A percentile compares a stretch with the other conserved stretches of the same genome.
phyloP scores from a whole-genome alignment of 805 yeast genomes.

The Metschnikowia chrysomelidarum region DNA sequence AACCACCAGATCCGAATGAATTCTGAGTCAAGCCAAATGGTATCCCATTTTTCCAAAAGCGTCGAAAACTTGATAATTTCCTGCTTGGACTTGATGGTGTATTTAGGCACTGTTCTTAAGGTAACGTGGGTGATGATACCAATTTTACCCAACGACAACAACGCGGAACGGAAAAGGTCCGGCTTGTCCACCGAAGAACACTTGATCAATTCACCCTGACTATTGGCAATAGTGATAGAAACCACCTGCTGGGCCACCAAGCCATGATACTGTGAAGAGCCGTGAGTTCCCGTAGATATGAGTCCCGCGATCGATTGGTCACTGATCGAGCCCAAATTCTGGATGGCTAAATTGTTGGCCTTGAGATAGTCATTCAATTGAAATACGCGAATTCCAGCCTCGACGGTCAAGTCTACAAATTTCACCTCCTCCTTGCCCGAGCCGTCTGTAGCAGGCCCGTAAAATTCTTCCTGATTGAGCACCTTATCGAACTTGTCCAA shows the following conservation, averaged over 20 bases:
- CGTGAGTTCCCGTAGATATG: conserved; percentile 95
- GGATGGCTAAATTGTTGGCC: conserved; percentile 69
- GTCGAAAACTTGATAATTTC: conserved; percentile 80
- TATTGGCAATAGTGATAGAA: conserved; percentile 68
- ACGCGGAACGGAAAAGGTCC: conserved; percentile 74
- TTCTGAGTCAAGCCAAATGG: conserved; percentile 85
- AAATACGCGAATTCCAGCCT: conserved; percentile 82
- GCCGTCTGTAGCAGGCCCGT: conserved; percentile 32
- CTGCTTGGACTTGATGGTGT: conserved; percentile 75
- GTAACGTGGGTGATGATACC: conserved; percentile 89
- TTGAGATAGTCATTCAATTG: conserved; percentile 70
- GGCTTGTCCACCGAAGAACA: conserved; percentile 65
- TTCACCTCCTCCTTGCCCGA: conserved; percentile 41
- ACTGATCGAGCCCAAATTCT: conserved; percentile 88
- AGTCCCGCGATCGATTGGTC: conserved; percentile 96
- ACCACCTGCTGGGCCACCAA: conserved; percentile 86
- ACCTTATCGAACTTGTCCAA: conserved; percentile 72
- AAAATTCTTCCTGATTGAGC: conserved; percentile 43
- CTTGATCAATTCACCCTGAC: conserved; percentile 66
- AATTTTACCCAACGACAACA: conserved; percentile 84
- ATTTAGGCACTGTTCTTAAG: conserved; percentile 77
- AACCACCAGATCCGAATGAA: conserved; percentile 97
- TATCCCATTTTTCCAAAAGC: conserved; percentile 68
- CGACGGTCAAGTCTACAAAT: conserved; percentile 89
- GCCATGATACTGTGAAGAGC: conserved; percentile 92